These are phyloP conservation scores for Eimeria tenella DNA, from an alignment of 169 alveolate species.

Conservation along the genomic window DNA sequence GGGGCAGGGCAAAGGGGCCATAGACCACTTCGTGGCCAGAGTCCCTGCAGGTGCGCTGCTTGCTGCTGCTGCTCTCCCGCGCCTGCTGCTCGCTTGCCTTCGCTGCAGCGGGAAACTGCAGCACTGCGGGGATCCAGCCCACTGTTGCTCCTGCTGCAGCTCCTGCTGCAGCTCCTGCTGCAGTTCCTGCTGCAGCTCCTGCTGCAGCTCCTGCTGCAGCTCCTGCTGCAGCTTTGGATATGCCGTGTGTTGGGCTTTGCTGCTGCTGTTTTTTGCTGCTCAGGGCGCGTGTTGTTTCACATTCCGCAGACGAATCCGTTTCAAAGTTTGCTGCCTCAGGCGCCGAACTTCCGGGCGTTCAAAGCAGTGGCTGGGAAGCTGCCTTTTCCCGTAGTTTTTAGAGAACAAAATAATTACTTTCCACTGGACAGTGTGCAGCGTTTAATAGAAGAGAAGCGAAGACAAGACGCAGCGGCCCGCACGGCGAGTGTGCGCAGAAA, in stretches of 20 bases:
- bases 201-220: not conserved
- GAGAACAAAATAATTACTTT: slow-evolving; percentile 74
- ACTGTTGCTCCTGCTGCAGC: not conserved
- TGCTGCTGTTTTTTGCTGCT: too few species aligned
- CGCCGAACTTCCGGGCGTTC: slow-evolving; percentile 70
- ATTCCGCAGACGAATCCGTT: slow-evolving; percentile 75
- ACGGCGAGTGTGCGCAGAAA: not conserved
- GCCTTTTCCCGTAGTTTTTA: slow-evolving; percentile 73
- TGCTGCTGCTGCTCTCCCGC: not conserved
- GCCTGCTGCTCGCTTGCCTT: too few species aligned
- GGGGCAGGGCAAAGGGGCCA: slow-evolving; percentile 80
- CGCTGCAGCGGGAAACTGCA: too few species aligned
- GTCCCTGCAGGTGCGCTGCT: slow-evolving; percentile 72
- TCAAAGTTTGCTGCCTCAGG: slow-evolving; percentile 18
- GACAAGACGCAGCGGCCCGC: slow-evolving; percentile 35
- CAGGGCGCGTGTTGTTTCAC: slow-evolving; percentile 77
- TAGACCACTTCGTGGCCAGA: slow-evolving; percentile 77
- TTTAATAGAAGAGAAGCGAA: not conserved
- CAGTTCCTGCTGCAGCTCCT: not conserved
- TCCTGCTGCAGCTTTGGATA: too few species aligned
- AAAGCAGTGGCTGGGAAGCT: slow-evolving; percentile 45
- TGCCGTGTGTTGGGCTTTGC: too few species aligned
- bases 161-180: too few species aligned
- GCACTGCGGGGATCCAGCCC: too few species aligned
- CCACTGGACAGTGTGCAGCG: slow-evolving; percentile 60